Conservation (phyloP, 345 rosid species). For the Citrus glauca region DNA sequence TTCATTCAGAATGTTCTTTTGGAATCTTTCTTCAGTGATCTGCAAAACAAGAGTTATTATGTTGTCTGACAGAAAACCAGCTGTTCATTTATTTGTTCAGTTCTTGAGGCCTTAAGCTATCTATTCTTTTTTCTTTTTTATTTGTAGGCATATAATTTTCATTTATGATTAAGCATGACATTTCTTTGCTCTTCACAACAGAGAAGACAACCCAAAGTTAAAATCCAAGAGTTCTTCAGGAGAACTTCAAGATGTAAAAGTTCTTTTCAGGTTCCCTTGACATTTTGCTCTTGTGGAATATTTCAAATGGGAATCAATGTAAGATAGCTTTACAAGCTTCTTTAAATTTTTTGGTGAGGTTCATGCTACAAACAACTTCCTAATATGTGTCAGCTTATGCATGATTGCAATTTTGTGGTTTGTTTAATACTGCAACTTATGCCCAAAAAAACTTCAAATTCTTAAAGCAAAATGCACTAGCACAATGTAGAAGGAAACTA, state of each 20-base stretch:
- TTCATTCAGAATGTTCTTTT: slow-evolving; percentile 77
- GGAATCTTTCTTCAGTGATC: slow-evolving; percentile 69
- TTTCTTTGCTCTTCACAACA: neutral
- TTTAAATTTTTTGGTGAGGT: neutral
- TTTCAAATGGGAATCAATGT: neutral
- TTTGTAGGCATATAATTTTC: neutral
- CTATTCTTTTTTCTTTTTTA: too few relatives aligned
- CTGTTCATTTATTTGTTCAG: neutral
- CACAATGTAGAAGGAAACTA: neutral
- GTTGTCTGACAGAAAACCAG: neutral
- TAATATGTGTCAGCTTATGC: neutral
- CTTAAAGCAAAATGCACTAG: neutral
- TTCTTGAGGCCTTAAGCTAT: slow-evolving; percentile 11
- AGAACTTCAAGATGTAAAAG: neutral
- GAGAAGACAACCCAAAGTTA: neutral
- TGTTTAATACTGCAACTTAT: neutral
- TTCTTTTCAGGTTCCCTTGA: neutral
- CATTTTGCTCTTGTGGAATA: neutral
- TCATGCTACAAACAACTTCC: neutral
- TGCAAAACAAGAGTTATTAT: slow-evolving; percentile 23
- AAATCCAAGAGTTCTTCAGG: neutral
- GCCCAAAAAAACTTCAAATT: neutral
- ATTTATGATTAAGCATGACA: neutral
- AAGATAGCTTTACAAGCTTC: neutral
- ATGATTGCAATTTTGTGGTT: neutral